Percentiles rank a stretch among this genome's conserved stretches.
These are phyloP conservation scores for Solanum boliviense DNA, from an alignment of 257 asterid species.

Conservation along the genomic window DNA sequence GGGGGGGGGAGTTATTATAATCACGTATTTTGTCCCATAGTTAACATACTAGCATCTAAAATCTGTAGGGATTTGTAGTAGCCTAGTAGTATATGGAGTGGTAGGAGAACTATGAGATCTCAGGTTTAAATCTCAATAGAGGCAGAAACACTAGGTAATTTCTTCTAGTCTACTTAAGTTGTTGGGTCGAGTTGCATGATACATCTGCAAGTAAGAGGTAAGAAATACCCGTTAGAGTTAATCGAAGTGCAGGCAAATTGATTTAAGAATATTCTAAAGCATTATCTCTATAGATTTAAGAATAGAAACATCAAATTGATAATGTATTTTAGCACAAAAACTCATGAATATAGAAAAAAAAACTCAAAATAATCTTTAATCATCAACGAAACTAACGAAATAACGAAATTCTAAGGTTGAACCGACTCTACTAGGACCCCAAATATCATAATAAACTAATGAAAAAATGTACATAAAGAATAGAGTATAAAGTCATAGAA, in stretches of 20 bases:
- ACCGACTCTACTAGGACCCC: background rate
- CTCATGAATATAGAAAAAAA: background rate
- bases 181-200: background rate
- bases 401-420: background rate
- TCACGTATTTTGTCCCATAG: background rate
- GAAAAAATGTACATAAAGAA: background rate
- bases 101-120: no score
- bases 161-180: background rate
- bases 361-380: background rate
- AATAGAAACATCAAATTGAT: background rate
- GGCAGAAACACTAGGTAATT: background rate
- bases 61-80: background rate
- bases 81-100: background rate
- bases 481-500: background rate
- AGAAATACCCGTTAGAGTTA: background rate
- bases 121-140: no score
- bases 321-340: background rate
- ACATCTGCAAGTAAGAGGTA: background rate
- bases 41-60: background rate
- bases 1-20: background rate
- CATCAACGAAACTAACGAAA: background rate
- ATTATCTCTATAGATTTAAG: background rate
- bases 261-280: background rate
- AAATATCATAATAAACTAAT: background rate
- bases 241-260: background rate